A percentile compares a stretch with the other conserved stretches of the same genome.
phyloP scores from a whole-genome alignment of 208 protist genomes.

The Balamuthia mandrillaris region DNA sequence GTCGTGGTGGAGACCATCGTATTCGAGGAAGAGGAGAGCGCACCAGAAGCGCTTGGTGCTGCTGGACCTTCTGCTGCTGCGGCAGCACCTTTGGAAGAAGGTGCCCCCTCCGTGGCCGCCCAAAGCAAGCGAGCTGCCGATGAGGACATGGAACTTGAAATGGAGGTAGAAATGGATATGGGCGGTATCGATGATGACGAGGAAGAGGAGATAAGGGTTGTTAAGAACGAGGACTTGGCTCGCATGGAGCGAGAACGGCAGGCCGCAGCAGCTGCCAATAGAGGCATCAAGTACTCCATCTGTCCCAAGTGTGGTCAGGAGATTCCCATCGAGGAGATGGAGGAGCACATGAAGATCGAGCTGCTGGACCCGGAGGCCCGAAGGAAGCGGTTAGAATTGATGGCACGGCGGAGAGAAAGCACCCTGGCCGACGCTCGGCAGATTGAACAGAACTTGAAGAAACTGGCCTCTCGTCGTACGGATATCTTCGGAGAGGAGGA shows the following conservation, averaged over 20 bases:
- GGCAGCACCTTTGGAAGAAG: not conserved
- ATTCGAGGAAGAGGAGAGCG: constrained; percentile 53
- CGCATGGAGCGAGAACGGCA: too few species aligned
- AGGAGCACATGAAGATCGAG: constrained; percentile 63
- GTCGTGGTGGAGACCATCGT: constrained; percentile 60
- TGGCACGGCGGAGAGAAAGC: not conserved
- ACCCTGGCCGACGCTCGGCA: constrained; percentile 35
- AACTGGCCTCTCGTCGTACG: constrained; percentile 18
- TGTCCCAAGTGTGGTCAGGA: constrained; percentile 57
- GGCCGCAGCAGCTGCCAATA: too few species aligned
- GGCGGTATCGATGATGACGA: constrained; percentile 12
- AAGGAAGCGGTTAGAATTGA: constrained; percentile 12
- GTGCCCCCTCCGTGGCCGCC: not conserved
- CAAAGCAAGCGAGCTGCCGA: constrained; percentile 9
- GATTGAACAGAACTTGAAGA: constrained; percentile 48
- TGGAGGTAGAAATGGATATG: constrained; percentile 31
- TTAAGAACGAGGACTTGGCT: constrained; percentile 37
- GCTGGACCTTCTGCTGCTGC: constrained; percentile 6
- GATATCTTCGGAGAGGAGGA: constrained; percentile 63
- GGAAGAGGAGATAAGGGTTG: constrained; percentile 5
- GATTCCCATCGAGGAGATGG: constrained; percentile 57
- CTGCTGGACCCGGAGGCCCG: constrained; percentile 37
- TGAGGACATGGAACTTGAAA: not conserved
- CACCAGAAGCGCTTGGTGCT: not conserved
- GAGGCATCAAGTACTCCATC: constrained; percentile 2